These are phyloP conservation scores for Ogataea trehalophila DNA, from an alignment of 805 yeast species.

Conservation along the genomic window DNA sequence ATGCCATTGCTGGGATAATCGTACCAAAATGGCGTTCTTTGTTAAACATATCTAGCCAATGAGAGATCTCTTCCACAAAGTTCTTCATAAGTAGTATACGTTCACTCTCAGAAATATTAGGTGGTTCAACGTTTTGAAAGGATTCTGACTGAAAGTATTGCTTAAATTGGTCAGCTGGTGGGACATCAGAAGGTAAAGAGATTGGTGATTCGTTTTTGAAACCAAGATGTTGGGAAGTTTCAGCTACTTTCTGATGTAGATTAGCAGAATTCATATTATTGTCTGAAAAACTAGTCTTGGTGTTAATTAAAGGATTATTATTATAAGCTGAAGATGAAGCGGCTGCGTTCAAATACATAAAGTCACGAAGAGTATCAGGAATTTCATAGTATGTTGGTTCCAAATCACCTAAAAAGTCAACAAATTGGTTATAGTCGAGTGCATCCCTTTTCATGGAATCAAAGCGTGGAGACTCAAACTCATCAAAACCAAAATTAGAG, in stretches of 20 bases:
- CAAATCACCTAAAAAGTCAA: constrained; percentile 6
- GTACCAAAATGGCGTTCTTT: constrained; percentile 18
- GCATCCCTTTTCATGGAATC: constrained; percentile 7
- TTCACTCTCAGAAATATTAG: constrained; percentile 4
- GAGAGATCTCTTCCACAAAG: constrained; percentile 16
- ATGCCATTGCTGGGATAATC: constrained; percentile 15
- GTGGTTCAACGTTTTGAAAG: constrained; percentile 7
- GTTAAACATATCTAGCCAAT: constrained; percentile 26
- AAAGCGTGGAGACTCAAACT: neutral
- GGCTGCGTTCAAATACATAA: constrained; percentile 35
- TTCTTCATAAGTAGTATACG: constrained; percentile 13
- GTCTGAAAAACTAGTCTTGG: neutral
- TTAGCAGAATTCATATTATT: neutral
- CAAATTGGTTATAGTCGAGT: constrained; percentile 6
- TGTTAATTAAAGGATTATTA: neutral
- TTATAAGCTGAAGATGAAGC: neutral
- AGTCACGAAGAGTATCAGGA: constrained; percentile 33
- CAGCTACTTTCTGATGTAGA: neutral
- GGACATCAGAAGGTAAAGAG: constrained; percentile 8
- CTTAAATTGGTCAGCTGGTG: constrained; percentile 6
- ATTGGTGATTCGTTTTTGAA: constrained; percentile 2
- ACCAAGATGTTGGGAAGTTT: neutral
- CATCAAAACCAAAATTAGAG: constrained; percentile 1
- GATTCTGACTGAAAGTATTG: constrained; percentile 7
- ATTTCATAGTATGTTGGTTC: constrained; percentile 11